Percentiles rank a stretch among this genome's conserved stretches.
phyloP scores from a whole-genome alignment of 148 eudicot genomes.

The Fagopyrum tataricum region DNA sequence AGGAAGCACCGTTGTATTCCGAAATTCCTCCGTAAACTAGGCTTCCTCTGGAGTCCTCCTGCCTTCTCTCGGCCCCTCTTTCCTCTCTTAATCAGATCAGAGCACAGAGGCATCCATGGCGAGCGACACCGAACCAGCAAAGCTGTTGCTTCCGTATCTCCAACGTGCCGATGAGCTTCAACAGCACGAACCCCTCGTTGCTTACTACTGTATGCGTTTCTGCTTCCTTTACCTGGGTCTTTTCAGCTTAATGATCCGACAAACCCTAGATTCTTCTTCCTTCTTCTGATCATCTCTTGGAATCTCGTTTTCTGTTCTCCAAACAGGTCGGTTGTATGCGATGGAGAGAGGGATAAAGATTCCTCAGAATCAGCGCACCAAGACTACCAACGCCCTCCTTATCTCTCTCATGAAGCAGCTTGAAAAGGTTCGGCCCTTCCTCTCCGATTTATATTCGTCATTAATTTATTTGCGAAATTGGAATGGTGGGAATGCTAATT shows the following conservation, averaged over 20 bases:
- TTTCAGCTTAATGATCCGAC: not conserved
- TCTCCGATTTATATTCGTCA: not conserved
- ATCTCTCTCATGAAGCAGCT: constrained; percentile 89
- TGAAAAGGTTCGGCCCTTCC: constrained; percentile 57
- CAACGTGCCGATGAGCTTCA: constrained; percentile 98
- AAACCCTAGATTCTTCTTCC: not conserved
- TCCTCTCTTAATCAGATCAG: constrained; percentile 10
- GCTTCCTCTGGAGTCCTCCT: constrained; percentile 2
- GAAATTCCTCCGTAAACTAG: not conserved
- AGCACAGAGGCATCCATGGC: constrained; percentile 32
- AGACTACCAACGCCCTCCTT: constrained; percentile 66
- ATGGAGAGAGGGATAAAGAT: constrained; percentile 93
- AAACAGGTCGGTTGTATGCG: constrained; percentile 88
- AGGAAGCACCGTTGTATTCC: not conserved
- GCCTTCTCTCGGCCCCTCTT: constrained; percentile 2
- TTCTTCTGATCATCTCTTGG: constrained; percentile 9
- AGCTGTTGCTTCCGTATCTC: constrained; percentile 83
- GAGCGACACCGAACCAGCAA: constrained; percentile 78
- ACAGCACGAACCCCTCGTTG: constrained; percentile 94
- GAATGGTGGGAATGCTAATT: not conserved
- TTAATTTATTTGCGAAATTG: not conserved
- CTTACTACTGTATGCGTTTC: constrained; percentile 69
- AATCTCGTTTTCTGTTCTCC: not conserved
- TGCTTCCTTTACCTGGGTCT: not conserved
- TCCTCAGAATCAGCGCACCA: constrained; percentile 74